Percentiles rank a stretch among this genome's conserved stretches.
Conservation (phyloP, 179 eudicot species). For the Amaranthus tricolor region DNA sequence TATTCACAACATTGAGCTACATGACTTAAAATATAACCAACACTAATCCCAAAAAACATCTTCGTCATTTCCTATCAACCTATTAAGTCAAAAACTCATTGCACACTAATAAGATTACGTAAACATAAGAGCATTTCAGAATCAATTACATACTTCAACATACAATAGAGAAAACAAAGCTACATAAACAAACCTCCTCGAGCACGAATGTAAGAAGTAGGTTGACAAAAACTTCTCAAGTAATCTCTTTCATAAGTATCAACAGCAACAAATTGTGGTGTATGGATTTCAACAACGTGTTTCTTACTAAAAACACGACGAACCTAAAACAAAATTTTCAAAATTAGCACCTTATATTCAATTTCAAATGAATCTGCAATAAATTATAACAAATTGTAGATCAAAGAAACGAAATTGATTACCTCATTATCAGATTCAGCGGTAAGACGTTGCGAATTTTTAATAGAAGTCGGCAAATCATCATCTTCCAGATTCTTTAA, state of each 20-base stretch:
- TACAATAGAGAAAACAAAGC: not conserved
- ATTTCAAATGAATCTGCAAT: not conserved
- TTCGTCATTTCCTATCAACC: not conserved
- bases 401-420: not conserved
- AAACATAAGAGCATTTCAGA: not conserved
- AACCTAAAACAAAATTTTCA: slow-evolving; percentile 32
- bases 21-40: not conserved
- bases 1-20: slow-evolving; percentile 15
- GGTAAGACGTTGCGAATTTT: slow-evolving; percentile 79
- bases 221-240: slow-evolving; percentile 62
- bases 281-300: slow-evolving; percentile 72
- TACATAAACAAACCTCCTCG: slow-evolving; percentile 71
- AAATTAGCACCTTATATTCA: no score
- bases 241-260: slow-evolving; percentile 88
- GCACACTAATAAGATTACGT: not conserved
- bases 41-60: not conserved
- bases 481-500: slow-evolving; percentile 92
- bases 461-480: slow-evolving; percentile 67
- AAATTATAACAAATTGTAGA: not conserved
- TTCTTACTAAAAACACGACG: slow-evolving; percentile 64
- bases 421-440: slow-evolving; percentile 84
- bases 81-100: not conserved
- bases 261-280: slow-evolving; percentile 63
- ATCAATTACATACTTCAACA: not conserved
- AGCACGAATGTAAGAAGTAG: slow-evolving; percentile 78